A percentile compares a stretch with the other conserved stretches of the same genome.
Evolutionary conservation across 2,329 filamentous ascomycete genomes (phyloP).

Genomic region (Clonostachys chloroleuca): DNA sequence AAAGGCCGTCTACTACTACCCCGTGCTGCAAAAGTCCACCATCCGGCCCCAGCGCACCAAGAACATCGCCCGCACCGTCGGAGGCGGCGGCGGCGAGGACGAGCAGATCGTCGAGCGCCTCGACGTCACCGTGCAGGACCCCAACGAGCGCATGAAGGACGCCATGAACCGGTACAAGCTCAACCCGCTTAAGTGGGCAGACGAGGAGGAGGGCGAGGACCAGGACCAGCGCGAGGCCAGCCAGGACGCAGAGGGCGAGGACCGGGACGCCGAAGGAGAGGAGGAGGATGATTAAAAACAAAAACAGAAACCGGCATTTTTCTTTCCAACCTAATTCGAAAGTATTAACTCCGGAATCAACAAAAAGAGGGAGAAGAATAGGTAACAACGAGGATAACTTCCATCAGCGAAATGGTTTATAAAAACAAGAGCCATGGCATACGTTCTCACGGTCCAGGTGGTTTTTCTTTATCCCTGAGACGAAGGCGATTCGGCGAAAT

Average conservation of each 20-base stretch:
- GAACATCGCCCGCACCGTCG: conserved; percentile 50
- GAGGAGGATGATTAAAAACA: conserved; percentile 6
- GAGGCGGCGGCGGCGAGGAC: conserved; percentile 40
- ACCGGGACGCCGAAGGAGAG: conserved; percentile 17
- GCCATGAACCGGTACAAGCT: conserved; percentile 48
- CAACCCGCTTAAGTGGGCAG: conserved; percentile 44
- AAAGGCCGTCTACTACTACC: conserved; percentile 64
- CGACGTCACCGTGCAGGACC: conserved; percentile 50
- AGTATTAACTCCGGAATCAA: too few relatives aligned
- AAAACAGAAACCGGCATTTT: too few relatives aligned
- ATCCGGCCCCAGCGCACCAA: conserved; percentile 60
- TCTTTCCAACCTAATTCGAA: too few relatives aligned
- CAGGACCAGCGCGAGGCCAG: conserved; percentile 18
- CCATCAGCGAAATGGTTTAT: too few relatives aligned
- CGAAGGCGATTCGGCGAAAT: too few relatives aligned
- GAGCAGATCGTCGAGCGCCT: conserved; percentile 51
- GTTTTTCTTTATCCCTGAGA: too few relatives aligned
- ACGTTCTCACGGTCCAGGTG: too few relatives aligned
- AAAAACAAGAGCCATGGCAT: too few relatives aligned
- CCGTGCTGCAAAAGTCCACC: conserved; percentile 59
- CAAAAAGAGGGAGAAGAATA: too few relatives aligned
- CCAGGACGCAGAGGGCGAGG: conserved; percentile 19
- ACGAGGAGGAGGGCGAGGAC: conserved; percentile 27
- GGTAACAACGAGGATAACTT: too few relatives aligned
- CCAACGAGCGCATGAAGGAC: conserved; percentile 45